Evolutionary conservation across 1,139 yeast species (phyloP).

Genomic region (Geotrichum cucujoidarum): DNA sequence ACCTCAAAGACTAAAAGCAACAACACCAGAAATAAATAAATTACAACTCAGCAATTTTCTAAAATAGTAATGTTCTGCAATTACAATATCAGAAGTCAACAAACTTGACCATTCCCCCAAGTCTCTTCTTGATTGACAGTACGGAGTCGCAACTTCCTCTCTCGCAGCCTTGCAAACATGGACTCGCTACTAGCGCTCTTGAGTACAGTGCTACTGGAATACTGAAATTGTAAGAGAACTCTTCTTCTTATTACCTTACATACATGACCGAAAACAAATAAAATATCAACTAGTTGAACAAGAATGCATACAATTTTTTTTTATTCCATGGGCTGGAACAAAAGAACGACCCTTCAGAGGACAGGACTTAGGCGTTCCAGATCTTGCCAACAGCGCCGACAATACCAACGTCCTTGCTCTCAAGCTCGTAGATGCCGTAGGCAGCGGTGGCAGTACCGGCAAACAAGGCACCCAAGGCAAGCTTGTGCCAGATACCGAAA

Average conservation of each 20-base stretch:
- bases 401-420: constrained; percentile 54
- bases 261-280: constrained; percentile 2
- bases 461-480: constrained; percentile 53
- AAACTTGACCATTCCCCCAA: too few species aligned
- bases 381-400: constrained; percentile 39
- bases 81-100: too few species aligned
- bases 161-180: too few species aligned
- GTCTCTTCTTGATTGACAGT: neutral
- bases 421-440: constrained; percentile 63
- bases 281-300: constrained; percentile 5
- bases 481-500: constrained; percentile 64
- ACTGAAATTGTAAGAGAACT: neutral
- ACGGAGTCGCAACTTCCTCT: too few species aligned
- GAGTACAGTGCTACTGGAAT: too few species aligned
- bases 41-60: too few species aligned
- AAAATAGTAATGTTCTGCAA: too few species aligned
- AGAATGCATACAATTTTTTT: constrained; percentile 4
- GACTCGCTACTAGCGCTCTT: too few species aligned
- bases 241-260: neutral
- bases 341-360: neutral
- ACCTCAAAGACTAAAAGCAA: too few species aligned
- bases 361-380: constrained; percentile 38
- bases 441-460: constrained; percentile 57
- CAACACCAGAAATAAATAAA: too few species aligned
- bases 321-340: neutral